Percentiles rank a stretch among this genome's conserved stretches.
Evolutionary conservation across 2,329 filamentous ascomycete species (phyloP).

Genomic region (Dactylellina sp.): DNA sequence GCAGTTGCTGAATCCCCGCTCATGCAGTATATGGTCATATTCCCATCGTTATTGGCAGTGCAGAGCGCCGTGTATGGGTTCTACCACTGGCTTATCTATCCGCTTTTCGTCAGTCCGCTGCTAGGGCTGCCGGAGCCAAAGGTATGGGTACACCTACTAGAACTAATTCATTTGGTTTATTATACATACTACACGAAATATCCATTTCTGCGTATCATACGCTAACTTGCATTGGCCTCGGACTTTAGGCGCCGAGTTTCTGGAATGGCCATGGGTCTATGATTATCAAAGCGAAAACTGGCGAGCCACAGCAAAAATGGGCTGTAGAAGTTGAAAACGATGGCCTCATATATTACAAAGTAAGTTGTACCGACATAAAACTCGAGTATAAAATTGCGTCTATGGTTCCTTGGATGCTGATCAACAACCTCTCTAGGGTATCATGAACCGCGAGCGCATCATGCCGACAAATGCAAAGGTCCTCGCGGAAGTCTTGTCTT

Average conservation of each 20-base stretch:
- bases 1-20: conserved; percentile 19
- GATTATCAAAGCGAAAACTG: conserved; percentile 40
- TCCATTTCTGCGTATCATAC: no score
- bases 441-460: conserved; percentile 74
- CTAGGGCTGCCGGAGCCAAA: conserved; percentile 40
- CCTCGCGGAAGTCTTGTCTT: conserved; percentile 76
- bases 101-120: conserved; percentile 39
- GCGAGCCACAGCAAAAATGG: conserved; percentile 64
- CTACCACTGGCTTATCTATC: conserved; percentile 53
- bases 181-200: no score
- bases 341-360: conserved; percentile 75
- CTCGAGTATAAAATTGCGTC: background rate
- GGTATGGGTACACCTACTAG: no score
- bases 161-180: no score
- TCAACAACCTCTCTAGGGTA: conserved; percentile 61
- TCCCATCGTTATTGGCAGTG: conserved; percentile 6
- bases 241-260: conserved; percentile 32
- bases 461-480: conserved; percentile 73
- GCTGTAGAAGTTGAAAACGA: conserved; percentile 73
- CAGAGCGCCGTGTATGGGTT: conserved; percentile 20
- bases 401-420: background rate
- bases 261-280: conserved; percentile 46
- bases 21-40: conserved; percentile 29
- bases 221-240: background rate
- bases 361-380: background rate